phyloP scores from a whole-genome alignment of 2,329 filamentous ascomycete species.

The Tolypocladium tundrense region DNA sequence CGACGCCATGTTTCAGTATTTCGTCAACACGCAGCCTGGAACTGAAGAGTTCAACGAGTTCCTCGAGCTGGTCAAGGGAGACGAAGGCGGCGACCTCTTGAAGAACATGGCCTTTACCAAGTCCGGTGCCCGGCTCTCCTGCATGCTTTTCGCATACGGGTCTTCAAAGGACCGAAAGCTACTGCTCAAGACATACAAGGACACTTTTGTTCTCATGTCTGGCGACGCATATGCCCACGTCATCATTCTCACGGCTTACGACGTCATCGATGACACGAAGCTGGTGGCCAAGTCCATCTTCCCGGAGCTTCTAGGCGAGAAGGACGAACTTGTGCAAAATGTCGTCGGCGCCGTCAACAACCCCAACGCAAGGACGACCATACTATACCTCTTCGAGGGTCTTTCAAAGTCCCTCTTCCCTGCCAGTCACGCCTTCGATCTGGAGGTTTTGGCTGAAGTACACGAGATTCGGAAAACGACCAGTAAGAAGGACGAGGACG shows the following conservation, averaged over 20 bases:
- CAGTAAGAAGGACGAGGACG: conserved; percentile 82
- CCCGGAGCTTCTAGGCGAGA: conserved; percentile 71
- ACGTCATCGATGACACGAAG: conserved; percentile 91
- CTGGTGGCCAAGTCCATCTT: conserved; percentile 78
- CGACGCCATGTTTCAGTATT: conserved; percentile 97
- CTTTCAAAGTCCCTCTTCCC: conserved; percentile 52
- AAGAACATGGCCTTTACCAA: conserved; percentile 96
- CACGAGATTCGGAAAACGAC: conserved; percentile 71
- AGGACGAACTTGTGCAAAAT: conserved; percentile 52
- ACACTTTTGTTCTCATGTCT: conserved; percentile 77
- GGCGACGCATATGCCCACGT: conserved; percentile 69
- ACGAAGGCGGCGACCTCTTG: conserved; percentile 79
- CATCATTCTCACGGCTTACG: conserved; percentile 75
- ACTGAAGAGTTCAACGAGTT: conserved; percentile 80
- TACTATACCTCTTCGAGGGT: conserved; percentile 75
- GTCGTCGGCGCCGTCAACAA: conserved; percentile 56
- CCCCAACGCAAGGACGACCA: conserved; percentile 51
- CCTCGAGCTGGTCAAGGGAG: conserved; percentile 80
- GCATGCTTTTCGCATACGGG: conserved; percentile 72
- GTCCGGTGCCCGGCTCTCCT: conserved; percentile 74
- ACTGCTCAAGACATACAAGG: conserved; percentile 81
- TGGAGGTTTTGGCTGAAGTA: conserved; percentile 65
- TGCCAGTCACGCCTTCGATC: conserved; percentile 50
- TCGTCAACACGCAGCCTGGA: conserved; percentile 65
- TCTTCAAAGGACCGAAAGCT: conserved; percentile 87